Evolutionary conservation across 257 asterid genomes (phyloP), one percentile per base, ranked within the genome.

Genomic region (Solanum lycopersicoides): DNA sequence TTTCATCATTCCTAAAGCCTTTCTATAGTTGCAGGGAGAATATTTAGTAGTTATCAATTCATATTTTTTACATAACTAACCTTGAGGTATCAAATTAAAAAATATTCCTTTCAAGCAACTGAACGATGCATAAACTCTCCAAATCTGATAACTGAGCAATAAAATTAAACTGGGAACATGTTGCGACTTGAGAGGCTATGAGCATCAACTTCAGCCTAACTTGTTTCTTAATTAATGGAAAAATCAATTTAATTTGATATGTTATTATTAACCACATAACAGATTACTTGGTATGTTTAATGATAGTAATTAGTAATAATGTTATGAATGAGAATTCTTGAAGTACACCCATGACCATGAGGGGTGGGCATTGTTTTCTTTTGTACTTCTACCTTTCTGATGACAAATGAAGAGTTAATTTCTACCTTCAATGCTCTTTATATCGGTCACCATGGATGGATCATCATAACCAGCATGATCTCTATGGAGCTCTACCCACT

Each of bases 401-500:
- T 96, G 98, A 86, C 98, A 98, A 82, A 95, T 94, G 93, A 96
- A 95, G 98, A 95, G 94, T 91, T 92, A 96, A 88, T 92, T 89
- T 92, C 90, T 92, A 45, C 96, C 98, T 90, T 95, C 92, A 84
- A 95, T 96, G 28, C 96, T 91, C 74, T 98, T 98, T 89, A 96
- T 91, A 84, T 98, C 99, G 68, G 96, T 92, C 79, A 96, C 98
- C 37, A 96, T 68, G 44, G 98, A 98, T 47, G 99, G 99, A 89
- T 96, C 98, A 88, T 96, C 98, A 83, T 95, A 95, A 86, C 98
- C 98, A 86, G 93, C 93, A 76, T 96, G 92, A 88, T 96, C 98
- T 76, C 98, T 98, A 88, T 96, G 99, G 75, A 96, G 98, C 92
- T 96, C 99, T 16, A 95, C 96, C 92, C 94, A 96, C 98, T 96